Percentiles rank a stretch among this genome's conserved stretches.
phyloP scores from a whole-genome alignment of 2,329 filamentous ascomycete genomes.

The Fusarium domesticum region DNA sequence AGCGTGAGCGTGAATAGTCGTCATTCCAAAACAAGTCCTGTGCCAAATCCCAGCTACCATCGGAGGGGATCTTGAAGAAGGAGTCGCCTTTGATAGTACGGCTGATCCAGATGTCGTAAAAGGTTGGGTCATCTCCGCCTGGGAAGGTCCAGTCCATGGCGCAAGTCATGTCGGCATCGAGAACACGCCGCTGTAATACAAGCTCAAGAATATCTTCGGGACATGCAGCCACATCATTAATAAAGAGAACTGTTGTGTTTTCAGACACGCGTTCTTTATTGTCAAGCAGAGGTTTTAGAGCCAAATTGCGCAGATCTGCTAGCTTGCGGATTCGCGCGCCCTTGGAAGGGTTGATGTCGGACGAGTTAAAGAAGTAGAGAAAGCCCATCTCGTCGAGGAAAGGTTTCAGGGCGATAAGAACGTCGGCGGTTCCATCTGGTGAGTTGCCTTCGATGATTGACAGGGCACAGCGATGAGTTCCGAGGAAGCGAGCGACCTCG shows the following conservation, averaged over 20 bases:
- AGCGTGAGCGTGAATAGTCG: slow-evolving; percentile 34
- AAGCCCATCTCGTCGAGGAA: slow-evolving; percentile 39
- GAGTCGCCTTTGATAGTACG: slow-evolving; percentile 52
- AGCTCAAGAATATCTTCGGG: slow-evolving; percentile 57
- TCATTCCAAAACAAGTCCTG: slow-evolving; percentile 55
- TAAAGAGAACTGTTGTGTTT: slow-evolving; percentile 48
- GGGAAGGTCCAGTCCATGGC: slow-evolving; percentile 56
- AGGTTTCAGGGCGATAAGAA: slow-evolving; percentile 42
- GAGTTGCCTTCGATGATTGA: slow-evolving; percentile 57
- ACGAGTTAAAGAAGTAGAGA: slow-evolving; percentile 43
- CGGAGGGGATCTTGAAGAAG: slow-evolving; percentile 53
- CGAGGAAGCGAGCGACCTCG: slow-evolving; percentile 49
- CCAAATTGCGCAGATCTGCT: slow-evolving; percentile 51
- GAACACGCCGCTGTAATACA: slow-evolving; percentile 44
- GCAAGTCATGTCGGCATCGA: slow-evolving; percentile 55
- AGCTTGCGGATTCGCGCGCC: slow-evolving; percentile 47
- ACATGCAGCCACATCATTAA: slow-evolving; percentile 54
- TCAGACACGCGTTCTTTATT: slow-evolving; percentile 24
- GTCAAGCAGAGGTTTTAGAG: slow-evolving; percentile 45
- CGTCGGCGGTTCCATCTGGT: slow-evolving; percentile 51
- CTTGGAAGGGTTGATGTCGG: slow-evolving; percentile 41
- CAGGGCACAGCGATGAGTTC: slow-evolving; percentile 48
- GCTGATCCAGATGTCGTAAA: slow-evolving; percentile 58
- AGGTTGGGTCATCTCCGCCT: slow-evolving; percentile 43
- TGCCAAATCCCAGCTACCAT: slow-evolving; percentile 48